Conservation (phyloP, 306 rosid species). For the Prunus dulcis region DNA sequence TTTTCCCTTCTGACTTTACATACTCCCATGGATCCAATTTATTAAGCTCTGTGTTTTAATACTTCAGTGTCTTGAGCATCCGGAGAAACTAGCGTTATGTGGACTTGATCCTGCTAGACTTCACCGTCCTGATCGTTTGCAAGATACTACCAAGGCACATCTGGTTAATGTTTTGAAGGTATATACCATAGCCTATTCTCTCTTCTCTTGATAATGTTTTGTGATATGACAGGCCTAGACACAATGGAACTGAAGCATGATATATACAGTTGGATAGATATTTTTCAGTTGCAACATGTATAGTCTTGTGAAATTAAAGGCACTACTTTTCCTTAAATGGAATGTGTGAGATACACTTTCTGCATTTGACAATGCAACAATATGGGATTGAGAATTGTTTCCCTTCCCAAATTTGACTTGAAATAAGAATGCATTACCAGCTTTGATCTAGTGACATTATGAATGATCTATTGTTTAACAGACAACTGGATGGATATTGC, state of each 20-base stretch:
- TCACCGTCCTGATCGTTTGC: slow-evolving; percentile 83
- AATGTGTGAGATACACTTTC: background rate
- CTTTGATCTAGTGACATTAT: background rate
- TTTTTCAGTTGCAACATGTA: background rate
- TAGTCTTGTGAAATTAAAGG: background rate
- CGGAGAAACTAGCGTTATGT: slow-evolving; percentile 73
- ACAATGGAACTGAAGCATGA: background rate
- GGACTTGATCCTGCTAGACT: slow-evolving; percentile 82
- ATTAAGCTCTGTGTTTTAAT: slow-evolving; percentile 10
- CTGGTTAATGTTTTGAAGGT: slow-evolving; percentile 81
- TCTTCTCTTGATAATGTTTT: background rate
- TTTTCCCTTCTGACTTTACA: slow-evolving; percentile 18
- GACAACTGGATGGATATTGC: background rate
- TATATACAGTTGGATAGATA: background rate
- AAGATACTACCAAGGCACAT: slow-evolving; percentile 60
- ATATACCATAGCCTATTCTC: slow-evolving; percentile 15
- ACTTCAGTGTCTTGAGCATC: slow-evolving; percentile 56
- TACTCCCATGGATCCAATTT: slow-evolving; percentile 17
- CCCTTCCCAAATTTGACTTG: background rate
- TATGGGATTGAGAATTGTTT: background rate
- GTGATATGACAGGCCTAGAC: background rate
- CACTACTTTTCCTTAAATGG: background rate
- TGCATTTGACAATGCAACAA: background rate
- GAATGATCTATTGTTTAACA: background rate
- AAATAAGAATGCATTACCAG: background rate